Conservation (phyloP, 192 early-diverging fungal genomes). For the Coemansia sp. region DNA sequence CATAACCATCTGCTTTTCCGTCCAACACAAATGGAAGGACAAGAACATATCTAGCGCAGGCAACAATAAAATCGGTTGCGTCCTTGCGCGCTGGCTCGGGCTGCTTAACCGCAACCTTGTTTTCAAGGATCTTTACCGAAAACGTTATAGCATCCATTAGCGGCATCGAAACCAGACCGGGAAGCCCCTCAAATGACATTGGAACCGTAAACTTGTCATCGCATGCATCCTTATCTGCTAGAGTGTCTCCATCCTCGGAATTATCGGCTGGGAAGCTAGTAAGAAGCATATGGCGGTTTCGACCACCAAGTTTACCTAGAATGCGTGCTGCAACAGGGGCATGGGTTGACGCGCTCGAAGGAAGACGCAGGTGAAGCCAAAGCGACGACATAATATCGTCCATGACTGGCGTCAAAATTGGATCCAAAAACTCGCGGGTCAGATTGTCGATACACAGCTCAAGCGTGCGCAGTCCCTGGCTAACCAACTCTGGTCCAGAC, state of each 20-base stretch:
- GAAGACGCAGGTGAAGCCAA: constrained; percentile 87
- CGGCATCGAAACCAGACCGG: constrained; percentile 33
- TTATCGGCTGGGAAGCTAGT: constrained; percentile 28
- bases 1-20: background rate
- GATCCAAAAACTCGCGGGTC: constrained; percentile 95
- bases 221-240: background rate
- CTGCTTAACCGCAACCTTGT: constrained; percentile 14
- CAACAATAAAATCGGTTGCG: constrained; percentile 35
- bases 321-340: constrained; percentile 87
- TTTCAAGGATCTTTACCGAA: constrained; percentile 30
- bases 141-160: constrained; percentile 33
- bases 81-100: constrained; percentile 29
- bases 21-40: constrained; percentile 17
- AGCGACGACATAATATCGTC: constrained; percentile 92
- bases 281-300: constrained; percentile 84
- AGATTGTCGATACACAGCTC: constrained; percentile 98
- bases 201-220: constrained; percentile 16
- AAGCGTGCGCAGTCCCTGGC: constrained; percentile 90
- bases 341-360: constrained; percentile 80
- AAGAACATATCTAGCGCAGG: constrained; percentile 35
- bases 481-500: constrained; percentile 90
- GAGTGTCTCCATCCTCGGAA: background rate
- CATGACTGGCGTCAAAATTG: constrained; percentile 91
- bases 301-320: constrained; percentile 96
- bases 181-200: constrained; percentile 37